These are phyloP conservation scores for Pichiaceae sp. DNA, from an alignment of 1,139 yeast genomes.

Conservation along the genomic window DNA sequence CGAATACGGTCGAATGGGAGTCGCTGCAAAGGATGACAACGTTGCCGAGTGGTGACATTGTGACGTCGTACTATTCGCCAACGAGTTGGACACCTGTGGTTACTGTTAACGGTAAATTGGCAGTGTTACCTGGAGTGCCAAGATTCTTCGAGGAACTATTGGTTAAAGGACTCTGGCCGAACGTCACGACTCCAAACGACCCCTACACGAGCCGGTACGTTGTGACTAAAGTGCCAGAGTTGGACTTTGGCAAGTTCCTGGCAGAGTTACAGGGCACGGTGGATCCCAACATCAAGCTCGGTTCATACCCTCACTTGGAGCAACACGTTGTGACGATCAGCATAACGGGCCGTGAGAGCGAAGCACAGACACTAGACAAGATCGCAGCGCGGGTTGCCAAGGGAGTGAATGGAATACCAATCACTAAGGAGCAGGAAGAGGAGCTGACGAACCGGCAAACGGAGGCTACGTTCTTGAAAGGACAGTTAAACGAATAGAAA, in stretches of 20 bases:
- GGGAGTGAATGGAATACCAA: slow-evolving; percentile 44
- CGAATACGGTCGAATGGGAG: slow-evolving; percentile 35
- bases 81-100: slow-evolving; percentile 83
- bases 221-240: slow-evolving; percentile 52
- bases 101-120: slow-evolving; percentile 50
- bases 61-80: slow-evolving; percentile 32
- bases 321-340: slow-evolving; percentile 62
- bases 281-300: slow-evolving; percentile 45
- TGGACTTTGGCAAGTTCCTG: slow-evolving; percentile 61
- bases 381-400: slow-evolving; percentile 40
- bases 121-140: slow-evolving; percentile 79
- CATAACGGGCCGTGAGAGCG: slow-evolving; percentile 47
- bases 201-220: slow-evolving; percentile 47
- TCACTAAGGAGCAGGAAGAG: slow-evolving; percentile 46
- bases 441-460: slow-evolving; percentile 1
- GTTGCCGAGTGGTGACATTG: slow-evolving; percentile 40
- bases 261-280: slow-evolving; percentile 41
- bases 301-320: slow-evolving; percentile 75
- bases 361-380: slow-evolving; percentile 30
- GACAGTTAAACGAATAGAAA: background rate
- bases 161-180: slow-evolving; percentile 27
- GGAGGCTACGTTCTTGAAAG: background rate
- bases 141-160: slow-evolving; percentile 54
- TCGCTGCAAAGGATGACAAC: slow-evolving; percentile 78
- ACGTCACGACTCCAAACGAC: slow-evolving; percentile 23